These are phyloP conservation scores for Colletotrichum endophyticum DNA, from an alignment of 2,329 filamentous ascomycete species.

Conservation along the genomic window DNA sequence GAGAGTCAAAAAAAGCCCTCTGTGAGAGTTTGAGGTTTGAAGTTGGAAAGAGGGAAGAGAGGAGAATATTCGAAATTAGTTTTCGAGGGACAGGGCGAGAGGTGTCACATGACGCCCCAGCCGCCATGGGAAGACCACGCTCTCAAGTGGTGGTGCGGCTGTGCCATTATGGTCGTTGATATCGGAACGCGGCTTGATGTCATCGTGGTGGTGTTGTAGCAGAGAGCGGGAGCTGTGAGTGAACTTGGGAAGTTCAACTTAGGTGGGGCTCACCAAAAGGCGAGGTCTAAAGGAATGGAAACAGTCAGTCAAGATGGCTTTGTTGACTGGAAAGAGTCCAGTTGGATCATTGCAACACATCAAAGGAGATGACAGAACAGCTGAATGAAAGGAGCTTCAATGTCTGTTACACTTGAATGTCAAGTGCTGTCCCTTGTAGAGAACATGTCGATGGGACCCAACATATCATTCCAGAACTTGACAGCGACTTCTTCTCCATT, in stretches of 20 bases:
- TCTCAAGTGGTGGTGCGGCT: neutral
- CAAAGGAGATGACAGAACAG: neutral
- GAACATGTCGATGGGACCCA: fast-evolving
- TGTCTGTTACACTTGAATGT: fast-evolving
- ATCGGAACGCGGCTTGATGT: neutral
- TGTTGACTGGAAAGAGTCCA: neutral
- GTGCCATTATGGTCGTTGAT: neutral
- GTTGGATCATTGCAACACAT: neutral
- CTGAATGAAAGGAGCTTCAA: neutral
- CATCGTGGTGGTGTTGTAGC: neutral
- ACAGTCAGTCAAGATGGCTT: neutral
- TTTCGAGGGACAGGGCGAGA: neutral
- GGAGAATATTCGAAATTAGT: neutral
- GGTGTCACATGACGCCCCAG: neutral
- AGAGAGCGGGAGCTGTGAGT: neutral
- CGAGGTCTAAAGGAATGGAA: neutral
- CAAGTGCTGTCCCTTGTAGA: fast-evolving
- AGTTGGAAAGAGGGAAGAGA: neutral
- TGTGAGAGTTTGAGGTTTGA: neutral
- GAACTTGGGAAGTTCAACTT: neutral
- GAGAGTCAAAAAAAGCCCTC: neutral
- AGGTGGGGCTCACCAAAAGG: neutral
- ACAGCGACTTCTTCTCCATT: neutral
- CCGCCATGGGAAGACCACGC: neutral
- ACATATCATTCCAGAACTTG: neutral